Evolutionary conservation across 345 rosid species (phyloP), one percentile per base, ranked within the genome.

Genomic region (Crucihimalaya himalaica): DNA sequence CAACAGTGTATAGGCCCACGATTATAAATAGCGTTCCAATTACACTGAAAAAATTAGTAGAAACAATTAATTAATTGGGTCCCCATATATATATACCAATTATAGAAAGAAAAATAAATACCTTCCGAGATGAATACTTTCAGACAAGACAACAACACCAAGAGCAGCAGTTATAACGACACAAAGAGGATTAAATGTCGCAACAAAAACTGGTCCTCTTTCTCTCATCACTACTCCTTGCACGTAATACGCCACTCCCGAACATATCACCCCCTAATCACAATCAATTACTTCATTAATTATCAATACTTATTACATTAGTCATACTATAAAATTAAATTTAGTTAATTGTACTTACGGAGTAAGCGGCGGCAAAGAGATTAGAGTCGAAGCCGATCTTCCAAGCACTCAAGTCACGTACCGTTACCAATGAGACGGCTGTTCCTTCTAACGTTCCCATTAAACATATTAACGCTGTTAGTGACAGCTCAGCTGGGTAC

Each of bases 401-500:
- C 99, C 99, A 95, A 52, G 81, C 88, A 37, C 77, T 82, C 80
- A 89, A 59, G 82, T 91, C 86, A 63, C 93, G 88, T 50, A 88
- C 99, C 79, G 87, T 78, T 20, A 87, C 71, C 3, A 95, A 76
- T 14, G 99, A 73, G 1, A 84, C 85, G 9, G 67, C 78, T 0
- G 88, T 63, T 25, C 88, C 95, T 87, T 92, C 89, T 63, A 95
- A 71, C 68, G 75, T 66, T n/a, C 99, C 99, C 92, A 74, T 83
- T 27, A 92, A 47, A 83, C 99, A 95, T 77, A 95, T 84, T 68
- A 84, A 79, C 37, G 89, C 78, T 28, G 99, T 85, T 37, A 95
- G 73, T 7, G 99, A 92, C 23, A 95, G 85, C 84, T 86, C 83
- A 10, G 99, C 97, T 19, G 99, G 97, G 79, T 95, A 91, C 77